Evolutionary conservation across 106 monocot species (phyloP).

Genomic region (Dactylorhiza incarnata): DNA sequence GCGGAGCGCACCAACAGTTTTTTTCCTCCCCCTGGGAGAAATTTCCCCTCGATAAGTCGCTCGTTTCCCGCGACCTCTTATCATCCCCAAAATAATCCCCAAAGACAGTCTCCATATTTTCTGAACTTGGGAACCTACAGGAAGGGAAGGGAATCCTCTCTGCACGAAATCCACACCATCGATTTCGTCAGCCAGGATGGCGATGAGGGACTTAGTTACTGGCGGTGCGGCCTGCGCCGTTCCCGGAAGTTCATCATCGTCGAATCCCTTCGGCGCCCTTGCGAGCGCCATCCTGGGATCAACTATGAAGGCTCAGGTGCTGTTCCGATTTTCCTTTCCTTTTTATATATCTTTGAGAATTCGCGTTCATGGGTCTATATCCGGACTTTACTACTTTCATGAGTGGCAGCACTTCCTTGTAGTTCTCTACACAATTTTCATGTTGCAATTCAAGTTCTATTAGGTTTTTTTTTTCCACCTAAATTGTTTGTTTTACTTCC

Average conservation of each 20-base stretch:
- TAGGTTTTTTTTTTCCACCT: background rate
- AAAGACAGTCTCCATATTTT: no score
- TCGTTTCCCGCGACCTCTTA: no score
- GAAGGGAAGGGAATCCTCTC: no score
- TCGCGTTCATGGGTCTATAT: background rate
- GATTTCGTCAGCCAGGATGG: slow-evolving; percentile 21
- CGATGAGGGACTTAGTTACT: slow-evolving; percentile 81
- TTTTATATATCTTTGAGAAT: background rate
- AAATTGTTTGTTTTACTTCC: background rate
- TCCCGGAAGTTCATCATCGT: slow-evolving; percentile 61
- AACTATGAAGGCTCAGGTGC: slow-evolving; percentile 58
- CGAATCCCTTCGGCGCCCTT: slow-evolving; percentile 73
- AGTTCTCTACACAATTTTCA: background rate
- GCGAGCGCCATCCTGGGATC: slow-evolving; percentile 65
- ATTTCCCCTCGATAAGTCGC: no score
- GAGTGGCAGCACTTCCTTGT: background rate
- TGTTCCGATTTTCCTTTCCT: background rate
- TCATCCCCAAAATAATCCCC: no score
- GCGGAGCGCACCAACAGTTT: no score
- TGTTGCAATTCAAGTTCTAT: background rate
- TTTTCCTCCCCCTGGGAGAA: no score
- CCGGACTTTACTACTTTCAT: background rate
- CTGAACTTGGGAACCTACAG: no score
- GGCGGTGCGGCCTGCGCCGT: slow-evolving; percentile 77
- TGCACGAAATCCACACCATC: no score